phyloP scores from a whole-genome alignment of 1,139 yeast genomes.

The Zygosaccharomyces pseudobailii region DNA sequence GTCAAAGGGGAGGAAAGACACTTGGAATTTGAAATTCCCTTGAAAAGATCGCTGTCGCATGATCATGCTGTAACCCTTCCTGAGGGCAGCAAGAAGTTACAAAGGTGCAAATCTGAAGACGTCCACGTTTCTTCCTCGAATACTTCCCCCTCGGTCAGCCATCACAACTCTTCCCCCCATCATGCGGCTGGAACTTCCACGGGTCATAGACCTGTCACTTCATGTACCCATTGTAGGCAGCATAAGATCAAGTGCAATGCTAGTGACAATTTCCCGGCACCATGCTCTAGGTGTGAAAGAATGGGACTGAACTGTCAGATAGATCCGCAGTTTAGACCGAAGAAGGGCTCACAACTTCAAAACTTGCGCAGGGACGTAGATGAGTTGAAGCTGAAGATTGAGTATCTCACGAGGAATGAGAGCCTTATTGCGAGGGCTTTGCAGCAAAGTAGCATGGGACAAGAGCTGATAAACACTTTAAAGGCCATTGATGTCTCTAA shows the following conservation, averaged over 20 bases:
- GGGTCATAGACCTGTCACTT: constrained; percentile 80
- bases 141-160: not conserved
- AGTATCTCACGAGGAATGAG: constrained; percentile 67
- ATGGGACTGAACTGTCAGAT: constrained; percentile 81
- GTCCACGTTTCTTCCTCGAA: not conserved
- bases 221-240: constrained; percentile 92
- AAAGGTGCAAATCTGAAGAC: constrained; percentile 9
- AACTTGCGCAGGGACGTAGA: constrained; percentile 79
- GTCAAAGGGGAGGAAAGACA: constrained; percentile 6
- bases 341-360: constrained; percentile 87
- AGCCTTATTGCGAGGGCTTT: constrained; percentile 61
- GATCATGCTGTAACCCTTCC: constrained; percentile 5
- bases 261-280: constrained; percentile 71
- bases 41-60: constrained; percentile 7
- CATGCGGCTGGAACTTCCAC: constrained; percentile 28
- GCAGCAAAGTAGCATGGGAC: constrained; percentile 30
- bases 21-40: not conserved
- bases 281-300: constrained; percentile 78
- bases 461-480: constrained; percentile 15
- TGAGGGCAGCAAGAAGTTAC: constrained; percentile 5
- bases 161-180: constrained; percentile 2
- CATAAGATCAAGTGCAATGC: constrained; percentile 94
- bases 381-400: constrained; percentile 72
- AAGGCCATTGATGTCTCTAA: constrained; percentile 17
- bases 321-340: constrained; percentile 87